A percentile compares a stretch with the other conserved stretches of the same genome.
These are phyloP conservation scores for Fusarium udum DNA, from an alignment of 2,329 filamentous ascomycete species.

Conservation along the genomic window DNA sequence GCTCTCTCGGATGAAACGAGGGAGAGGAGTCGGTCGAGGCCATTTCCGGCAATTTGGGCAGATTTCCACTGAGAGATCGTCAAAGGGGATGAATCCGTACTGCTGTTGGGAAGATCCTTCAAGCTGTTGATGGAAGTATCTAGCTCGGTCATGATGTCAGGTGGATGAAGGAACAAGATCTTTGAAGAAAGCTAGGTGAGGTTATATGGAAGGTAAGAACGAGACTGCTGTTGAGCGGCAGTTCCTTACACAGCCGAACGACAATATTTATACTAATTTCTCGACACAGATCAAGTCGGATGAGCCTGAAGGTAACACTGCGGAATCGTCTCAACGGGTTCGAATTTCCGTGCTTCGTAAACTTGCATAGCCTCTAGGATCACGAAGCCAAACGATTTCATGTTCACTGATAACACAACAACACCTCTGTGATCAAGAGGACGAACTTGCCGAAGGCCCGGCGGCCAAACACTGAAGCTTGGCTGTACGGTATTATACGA, in stretches of 20 bases:
- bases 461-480: conserved; percentile 1
- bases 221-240: neutral
- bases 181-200: too few relatives aligned
- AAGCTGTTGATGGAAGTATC: neutral
- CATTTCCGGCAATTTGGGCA: conserved; percentile 38
- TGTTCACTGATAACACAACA: conserved; percentile 13
- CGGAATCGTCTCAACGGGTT: neutral
- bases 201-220: neutral
- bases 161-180: neutral
- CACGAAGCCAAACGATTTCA: conserved; percentile 9
- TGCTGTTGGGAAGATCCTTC: neutral
- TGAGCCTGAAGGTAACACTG: conserved; percentile 4
- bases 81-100: neutral
- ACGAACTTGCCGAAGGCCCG: conserved; percentile 4
- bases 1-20: conserved; percentile 36
- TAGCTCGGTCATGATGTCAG: neutral
- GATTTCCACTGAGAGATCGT: conserved; percentile 42
- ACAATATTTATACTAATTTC: neutral
- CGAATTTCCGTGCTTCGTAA: neutral
- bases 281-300: neutral
- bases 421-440: neutral
- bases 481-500: neutral
- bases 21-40: conserved; percentile 42
- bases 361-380: conserved; percentile 15
- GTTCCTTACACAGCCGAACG: neutral